Conservation (phyloP, 1,284 basidiomycete species). For the Fereydounia khargensis region DNA sequence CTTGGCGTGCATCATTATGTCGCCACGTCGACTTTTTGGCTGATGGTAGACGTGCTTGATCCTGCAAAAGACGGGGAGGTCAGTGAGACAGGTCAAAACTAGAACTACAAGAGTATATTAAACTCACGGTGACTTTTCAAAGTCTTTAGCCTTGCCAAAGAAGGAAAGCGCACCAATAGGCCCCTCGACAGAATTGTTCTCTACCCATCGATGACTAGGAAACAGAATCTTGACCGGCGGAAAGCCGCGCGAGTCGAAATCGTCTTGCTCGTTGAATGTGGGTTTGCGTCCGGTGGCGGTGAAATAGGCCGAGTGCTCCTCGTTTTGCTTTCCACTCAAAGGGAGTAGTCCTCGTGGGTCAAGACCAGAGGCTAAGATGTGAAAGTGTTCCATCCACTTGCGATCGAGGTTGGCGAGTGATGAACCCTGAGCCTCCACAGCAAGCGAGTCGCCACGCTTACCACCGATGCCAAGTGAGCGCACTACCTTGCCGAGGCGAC, state of each 20-base stretch:
- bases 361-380: slow-evolving; percentile 36
- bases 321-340: slow-evolving; percentile 18
- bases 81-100: no score
- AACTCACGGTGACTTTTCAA: slow-evolving; percentile 15
- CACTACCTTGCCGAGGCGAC: slow-evolving; percentile 36
- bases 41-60: slow-evolving; percentile 26
- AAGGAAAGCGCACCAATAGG: slow-evolving; percentile 40
- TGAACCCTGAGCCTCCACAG: slow-evolving; percentile 53
- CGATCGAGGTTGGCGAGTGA: slow-evolving; percentile 41
- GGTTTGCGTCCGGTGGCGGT: neutral
- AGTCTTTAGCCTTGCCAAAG: slow-evolving; percentile 46
- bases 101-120: neutral
- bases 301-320: slow-evolving; percentile 12
- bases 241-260: neutral
- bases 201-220: slow-evolving; percentile 41
- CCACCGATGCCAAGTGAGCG: slow-evolving; percentile 11
- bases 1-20: slow-evolving; percentile 55
- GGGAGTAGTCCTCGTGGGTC: slow-evolving; percentile 22
- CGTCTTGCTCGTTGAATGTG: neutral
- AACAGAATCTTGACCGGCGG: slow-evolving; percentile 46
- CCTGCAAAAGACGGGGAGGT: neutral
- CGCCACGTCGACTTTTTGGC: slow-evolving; percentile 38
- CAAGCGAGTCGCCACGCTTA: slow-evolving; percentile 4
- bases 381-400: slow-evolving; percentile 53
- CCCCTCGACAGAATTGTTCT: slow-evolving; percentile 29